Percentiles rank a stretch among this genome's conserved stretches.
phyloP scores from a whole-genome alignment of 768 basidiomycete species.

The Hortiboletus campestris region DNA sequence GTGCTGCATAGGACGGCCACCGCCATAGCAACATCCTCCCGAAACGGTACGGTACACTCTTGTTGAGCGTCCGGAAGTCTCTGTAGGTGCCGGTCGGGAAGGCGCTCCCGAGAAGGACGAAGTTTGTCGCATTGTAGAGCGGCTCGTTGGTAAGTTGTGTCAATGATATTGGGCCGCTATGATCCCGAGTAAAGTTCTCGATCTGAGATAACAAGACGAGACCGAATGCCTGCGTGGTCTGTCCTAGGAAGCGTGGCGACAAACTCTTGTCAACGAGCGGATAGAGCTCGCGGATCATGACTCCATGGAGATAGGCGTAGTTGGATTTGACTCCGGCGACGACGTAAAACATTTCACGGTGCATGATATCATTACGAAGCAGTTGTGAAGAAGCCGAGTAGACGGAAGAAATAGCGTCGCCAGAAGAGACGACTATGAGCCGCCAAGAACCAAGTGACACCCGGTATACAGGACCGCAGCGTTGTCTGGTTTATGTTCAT shows the following conservation, averaged over 20 bases:
- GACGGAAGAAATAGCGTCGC: conserved; percentile 10
- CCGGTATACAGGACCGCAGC: conserved; percentile 14
- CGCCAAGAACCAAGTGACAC: conserved; percentile 19
- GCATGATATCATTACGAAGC: conserved; percentile 14
- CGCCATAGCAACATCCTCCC: conserved; percentile 8
- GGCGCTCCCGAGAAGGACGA: conserved; percentile 16
- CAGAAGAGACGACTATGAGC: conserved; percentile 16
- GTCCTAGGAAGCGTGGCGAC: conserved; percentile 11
- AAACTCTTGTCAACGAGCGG: conserved; percentile 22
- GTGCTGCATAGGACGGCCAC: conserved; percentile 17
- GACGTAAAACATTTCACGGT: conserved; percentile 9
- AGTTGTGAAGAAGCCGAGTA: neutral
- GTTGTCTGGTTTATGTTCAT: conserved; percentile 4
- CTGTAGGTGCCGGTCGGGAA: conserved; percentile 21
- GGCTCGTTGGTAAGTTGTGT: conserved; percentile 15
- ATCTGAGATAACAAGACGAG: conserved; percentile 10
- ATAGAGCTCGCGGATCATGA: conserved; percentile 20
- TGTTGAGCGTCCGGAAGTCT: conserved; percentile 19
- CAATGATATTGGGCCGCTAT: conserved; percentile 9
- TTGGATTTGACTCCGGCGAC: conserved; percentile 12
- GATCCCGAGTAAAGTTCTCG: neutral
- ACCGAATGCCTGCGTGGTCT: conserved; percentile 14
- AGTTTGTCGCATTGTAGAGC: conserved; percentile 18
- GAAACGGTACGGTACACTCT: conserved; percentile 21
- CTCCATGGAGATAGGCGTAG: conserved; percentile 7